Base-by-base conservation (phyloP, 225 moss, liverwort and hornwort genomes). In the Straminergon stramineum region DNA sequence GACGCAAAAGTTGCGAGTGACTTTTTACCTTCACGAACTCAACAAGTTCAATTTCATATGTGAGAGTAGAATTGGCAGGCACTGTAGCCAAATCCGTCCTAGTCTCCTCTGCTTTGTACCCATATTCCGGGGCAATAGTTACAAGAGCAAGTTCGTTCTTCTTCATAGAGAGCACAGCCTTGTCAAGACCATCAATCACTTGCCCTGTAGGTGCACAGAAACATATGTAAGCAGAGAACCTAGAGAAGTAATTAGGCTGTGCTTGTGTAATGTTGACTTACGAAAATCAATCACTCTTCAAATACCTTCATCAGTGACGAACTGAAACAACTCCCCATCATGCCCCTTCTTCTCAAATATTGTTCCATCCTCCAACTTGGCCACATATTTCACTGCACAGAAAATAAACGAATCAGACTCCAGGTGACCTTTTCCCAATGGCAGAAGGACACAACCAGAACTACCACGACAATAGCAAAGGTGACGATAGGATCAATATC, bases 301-400 rank as follows among this genome's bases (percentile, higher is more conserved):
- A 41, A n/a, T 93, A 99, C 97, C 99, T 95, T 97, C 99, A 84
- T 99, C 99, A 24, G 93, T 95, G 66, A 95, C 90, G 53, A 99
- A 99, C 88, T 99, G 91, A 69, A 96, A 97, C 19, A 95, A 79
- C 24, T 96, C 93, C 75, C 85, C 96, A 77, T 93, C 97, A 4
- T 93, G 87, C 21, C 97, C 99, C 78, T 93, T 96, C 75, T 91
- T 96, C 88, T 99, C 99, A 79, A 97, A 97, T 19, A 99, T 80
- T 34, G 95, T 92, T 79, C 97, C 97, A 55, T 95, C 92, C 82
- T 92, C 89, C 87, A 99, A 77, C 88, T 91, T 97, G 31, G 93
- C 99, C 74, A 94, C 93, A 81, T 97, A 97, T 58, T 95, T 94
- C 83, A 99, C 99, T 99, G 96, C 92, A 91, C 61, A 87, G 14